Evolutionary conservation across 2,329 filamentous ascomycete genomes (phyloP), one percentile per base, ranked within the genome.

Genomic region (Pseudocercospora cruenta): DNA sequence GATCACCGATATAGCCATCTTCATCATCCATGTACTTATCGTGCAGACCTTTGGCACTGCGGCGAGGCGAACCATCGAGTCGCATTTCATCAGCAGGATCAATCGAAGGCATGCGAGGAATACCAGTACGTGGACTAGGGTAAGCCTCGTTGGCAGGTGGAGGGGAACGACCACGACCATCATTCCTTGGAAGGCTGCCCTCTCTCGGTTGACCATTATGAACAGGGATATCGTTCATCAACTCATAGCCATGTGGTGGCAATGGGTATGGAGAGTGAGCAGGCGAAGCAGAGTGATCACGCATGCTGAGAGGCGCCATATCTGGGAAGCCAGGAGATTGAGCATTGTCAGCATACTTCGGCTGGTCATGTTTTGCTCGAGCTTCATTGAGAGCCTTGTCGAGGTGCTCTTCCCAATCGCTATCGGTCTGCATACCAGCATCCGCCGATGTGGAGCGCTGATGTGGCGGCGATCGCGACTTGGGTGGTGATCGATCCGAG

Each of bases 11-110:
- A 19, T 59, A 59, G 16, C 59, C 60, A 5, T 66, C 54, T 31
- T 66, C 60, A 21, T 66, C 60, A 14, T 66, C 64, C 57, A 59
- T 43, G 24, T 63, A 66, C 28, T 66, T 58, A 26, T 66, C 64
- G 10, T 58, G 64, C 7, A 55, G 51, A 60, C 62, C 64, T 60
- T 59, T 19, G 55, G 60, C 49, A 63, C 45, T 1, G 31, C 64
- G 28, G 47, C 57, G 64, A 63, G 51, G 51, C 24, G 51, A 55
- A 9, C 24, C 16, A 31, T 31, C 51, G 16, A 55, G 51, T 31
- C 51, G 22, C 10, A 55, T 26, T 16, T 55, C 24, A 1, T 54
- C 64, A 57, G 62, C 33, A 47, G 58, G 62, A 7, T 63, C 64
- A 2, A 31, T 36, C 9, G 64, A 63, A n/a, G 57, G 60, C 57